Base-by-base conservation (phyloP, 2,329 filamentous ascomycete genomes). In the Orbilia brochopaga region DNA sequence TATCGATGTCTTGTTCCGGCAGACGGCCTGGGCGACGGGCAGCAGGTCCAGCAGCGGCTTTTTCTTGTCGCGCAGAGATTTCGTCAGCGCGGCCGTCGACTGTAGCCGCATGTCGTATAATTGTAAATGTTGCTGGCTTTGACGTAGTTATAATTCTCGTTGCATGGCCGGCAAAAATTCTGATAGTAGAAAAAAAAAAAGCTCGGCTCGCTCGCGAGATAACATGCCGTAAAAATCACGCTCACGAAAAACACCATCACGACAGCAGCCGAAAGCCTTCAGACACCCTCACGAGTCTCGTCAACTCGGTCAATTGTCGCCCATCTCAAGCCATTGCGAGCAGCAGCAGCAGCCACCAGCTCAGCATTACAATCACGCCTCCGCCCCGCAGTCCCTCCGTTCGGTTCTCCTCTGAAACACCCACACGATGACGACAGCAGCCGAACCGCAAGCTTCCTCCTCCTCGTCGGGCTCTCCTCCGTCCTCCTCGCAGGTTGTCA, bases 401-500 rank as follows among this genome's bases (percentile, higher is more conserved):
- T 19, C 51, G 4, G 23, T n/a, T 40, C 37, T 30, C 21, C 24
- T 56, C 32, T 52, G 19, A 54, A 37, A 63, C 19, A 55, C 37
- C 4, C n/a, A 53, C 64, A 46, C 48, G 55, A 69, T 58, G 56
- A 65, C 55, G 51, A 76, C 75, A 17, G 60, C 64, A 42, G 55
- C 60, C 73, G 73, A 65, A 44, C 70, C 60, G 74, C 63, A 77
- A 55, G 23, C 70, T 32, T 19, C 54, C 42, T 56, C 54, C 10
- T 40, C 58, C 51, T 23, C 54, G 27, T 56, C 54, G 2, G 27
- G 52, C 51, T 30, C 64, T 77, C 24, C 82, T 73, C 78, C 85
- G 78, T 81, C 85, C 75, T 83, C 86, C 76, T 84, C 87, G 77
- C 84, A 85, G 80, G 84, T 86, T 75, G 85, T 90, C 79, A 85